Evolutionary conservation across 108 stramenopile genomes (phyloP), one percentile per base, ranked within the genome.

Genomic region (Cyclostephanos tholiformis): DNA sequence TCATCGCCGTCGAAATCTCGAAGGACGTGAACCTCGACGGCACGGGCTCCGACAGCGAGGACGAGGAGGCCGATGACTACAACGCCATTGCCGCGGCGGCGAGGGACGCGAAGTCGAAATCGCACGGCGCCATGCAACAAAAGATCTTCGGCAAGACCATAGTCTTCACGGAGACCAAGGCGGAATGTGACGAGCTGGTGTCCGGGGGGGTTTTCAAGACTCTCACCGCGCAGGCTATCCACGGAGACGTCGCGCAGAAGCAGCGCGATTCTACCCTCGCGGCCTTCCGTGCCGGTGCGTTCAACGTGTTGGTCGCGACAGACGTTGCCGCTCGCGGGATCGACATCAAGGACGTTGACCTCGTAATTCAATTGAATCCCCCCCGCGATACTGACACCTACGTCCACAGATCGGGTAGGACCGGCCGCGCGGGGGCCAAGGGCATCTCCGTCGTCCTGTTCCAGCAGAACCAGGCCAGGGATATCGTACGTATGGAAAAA

Each of bases 321-420:
- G 99, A 99, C 81, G 99, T 99, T 17, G 99, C 99, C 27, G 99
- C 99, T 20, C 87, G 99, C 38, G 99, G 99, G 25, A 97, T 99
- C 73, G 98, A 99, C 82, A 98, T 99, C 74, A 83, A 92, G 46
- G 93, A 97, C 61, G 98, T 99, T 26, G 98, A 99, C 69, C 88
- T 98, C 62, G 98, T 99, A 27, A 85, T 99, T 56, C 96, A 98
- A 73, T 86, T 94, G 57, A 86, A 95, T 65, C 97, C 98, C 35
- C 98, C 99, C 16, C 87, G 91, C 49, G 96, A 97, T 75, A 85
- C 90, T 58, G 94, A 96, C 68, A 92, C 91, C 29, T 98, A 98
- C 63, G 98, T 99, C 13, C 99, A 99, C 80, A 84, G 99, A 61
- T 96, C 95, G 13, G 99, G 99, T 44, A 82, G 99, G 43, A 99